Evolutionary conservation across 2,329 filamentous ascomycete genomes (phyloP).

Genomic region (Torrubiella hemipterigena): DNA sequence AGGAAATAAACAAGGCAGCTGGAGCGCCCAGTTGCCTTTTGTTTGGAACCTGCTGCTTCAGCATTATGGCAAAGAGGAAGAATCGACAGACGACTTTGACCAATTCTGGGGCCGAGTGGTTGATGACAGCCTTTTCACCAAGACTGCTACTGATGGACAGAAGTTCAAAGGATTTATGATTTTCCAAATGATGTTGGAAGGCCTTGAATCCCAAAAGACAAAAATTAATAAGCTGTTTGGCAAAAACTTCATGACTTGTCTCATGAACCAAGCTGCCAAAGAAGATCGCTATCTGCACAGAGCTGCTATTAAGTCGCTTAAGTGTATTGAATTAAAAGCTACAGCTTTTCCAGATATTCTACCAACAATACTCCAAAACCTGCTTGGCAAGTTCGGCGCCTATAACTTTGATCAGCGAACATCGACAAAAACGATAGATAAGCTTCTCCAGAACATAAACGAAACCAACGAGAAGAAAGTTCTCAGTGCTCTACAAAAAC

Average conservation of each 20-base stretch:
- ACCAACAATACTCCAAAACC: conserved; percentile 45
- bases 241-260: conserved; percentile 66
- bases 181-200: conserved; percentile 61
- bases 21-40: conserved; percentile 73
- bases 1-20: conserved; percentile 53
- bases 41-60: conserved; percentile 74
- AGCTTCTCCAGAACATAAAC: conserved; percentile 50
- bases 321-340: conserved; percentile 53
- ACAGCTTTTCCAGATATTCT: conserved; percentile 49
- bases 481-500: conserved; percentile 35
- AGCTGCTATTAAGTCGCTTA: conserved; percentile 65
- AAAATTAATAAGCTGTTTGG: conserved; percentile 58
- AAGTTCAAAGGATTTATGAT: conserved; percentile 89
- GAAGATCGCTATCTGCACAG: conserved; percentile 70
- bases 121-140: conserved; percentile 77
- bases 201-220: conserved; percentile 29
- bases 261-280: conserved; percentile 73
- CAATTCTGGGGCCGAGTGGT: conserved; percentile 81
- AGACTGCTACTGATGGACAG: conserved; percentile 70
- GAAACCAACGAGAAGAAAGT: conserved; percentile 40
- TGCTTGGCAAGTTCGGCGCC: conserved; percentile 59
- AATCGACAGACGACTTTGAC: conserved; percentile 41
- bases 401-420: conserved; percentile 80
- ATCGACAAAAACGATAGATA: conserved; percentile 74
- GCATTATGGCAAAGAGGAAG: conserved; percentile 29